Conservation (phyloP, 345 rosid species). For the Salix exigua region DNA sequence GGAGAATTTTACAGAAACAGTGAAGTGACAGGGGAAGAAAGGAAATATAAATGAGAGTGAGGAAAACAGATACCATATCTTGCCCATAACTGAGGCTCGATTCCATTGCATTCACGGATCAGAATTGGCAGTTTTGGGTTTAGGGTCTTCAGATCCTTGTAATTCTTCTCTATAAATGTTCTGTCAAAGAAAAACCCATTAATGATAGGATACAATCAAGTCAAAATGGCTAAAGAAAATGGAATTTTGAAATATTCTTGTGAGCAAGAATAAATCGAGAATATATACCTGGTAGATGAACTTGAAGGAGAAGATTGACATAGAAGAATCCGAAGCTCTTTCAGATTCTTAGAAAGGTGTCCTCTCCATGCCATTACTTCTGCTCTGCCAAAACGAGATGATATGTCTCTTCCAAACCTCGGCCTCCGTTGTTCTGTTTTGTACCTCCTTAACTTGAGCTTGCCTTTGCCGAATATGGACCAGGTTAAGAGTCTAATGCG, state of each 20-base stretch:
- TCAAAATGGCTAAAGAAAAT: background rate
- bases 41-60: background rate
- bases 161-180: slow-evolving; percentile 75
- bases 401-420: background rate
- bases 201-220: background rate
- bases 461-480: no score
- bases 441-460: no score
- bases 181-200: slow-evolving; percentile 24
- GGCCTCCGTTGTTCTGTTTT: background rate
- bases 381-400: background rate
- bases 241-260: background rate
- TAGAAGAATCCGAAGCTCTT: slow-evolving; percentile 30
- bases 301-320: slow-evolving; percentile 33
- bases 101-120: slow-evolving; percentile 76
- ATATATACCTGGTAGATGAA: slow-evolving; percentile 20
- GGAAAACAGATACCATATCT: slow-evolving; percentile 57
- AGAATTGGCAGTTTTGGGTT: slow-evolving; percentile 87
- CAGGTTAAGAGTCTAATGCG: no score
- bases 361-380: slow-evolving; percentile 33
- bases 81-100: slow-evolving; percentile 94
- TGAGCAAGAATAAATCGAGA: background rate
- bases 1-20: background rate
- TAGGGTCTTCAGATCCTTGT: slow-evolving; percentile 74
- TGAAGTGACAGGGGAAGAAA: background rate
- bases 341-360: slow-evolving; percentile 22